phyloP scores from a whole-genome alignment of 2,329 filamentous ascomycete species.

The Trichoderma gracile region DNA sequence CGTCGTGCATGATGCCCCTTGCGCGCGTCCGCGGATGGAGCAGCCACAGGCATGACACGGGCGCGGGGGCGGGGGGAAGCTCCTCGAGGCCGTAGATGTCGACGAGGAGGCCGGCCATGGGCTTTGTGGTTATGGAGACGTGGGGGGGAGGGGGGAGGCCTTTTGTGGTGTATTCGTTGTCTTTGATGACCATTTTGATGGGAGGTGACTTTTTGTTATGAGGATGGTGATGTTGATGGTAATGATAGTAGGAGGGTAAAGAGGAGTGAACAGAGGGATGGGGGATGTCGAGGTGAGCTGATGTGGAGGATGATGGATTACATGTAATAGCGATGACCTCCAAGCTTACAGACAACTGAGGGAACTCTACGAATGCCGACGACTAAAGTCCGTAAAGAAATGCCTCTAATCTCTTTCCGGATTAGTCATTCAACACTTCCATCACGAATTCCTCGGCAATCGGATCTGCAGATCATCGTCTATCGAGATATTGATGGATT shows the following conservation, averaged over 20 bases:
- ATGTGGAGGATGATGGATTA: too few species aligned
- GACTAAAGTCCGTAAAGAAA: not conserved
- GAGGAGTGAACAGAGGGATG: not conserved
- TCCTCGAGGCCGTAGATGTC: slow-evolving; percentile 82
- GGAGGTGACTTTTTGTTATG: too few species aligned
- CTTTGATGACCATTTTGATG: not conserved
- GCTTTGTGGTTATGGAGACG: slow-evolving; percentile 65
- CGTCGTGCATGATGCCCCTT: slow-evolving; percentile 71
- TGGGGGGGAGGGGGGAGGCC: slow-evolving; percentile 44
- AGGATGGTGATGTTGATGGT: too few species aligned
- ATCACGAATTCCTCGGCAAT: not conserved
- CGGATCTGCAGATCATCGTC: not conserved
- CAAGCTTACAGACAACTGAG: not conserved
- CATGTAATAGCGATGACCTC: too few species aligned
- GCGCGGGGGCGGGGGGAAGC: slow-evolving; percentile 53
- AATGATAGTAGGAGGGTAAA: too few species aligned
- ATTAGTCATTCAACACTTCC: not conserved
- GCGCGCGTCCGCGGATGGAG: slow-evolving; percentile 75
- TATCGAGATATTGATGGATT: not conserved
- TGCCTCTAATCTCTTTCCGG: not conserved
- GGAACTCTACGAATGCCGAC: not conserved
- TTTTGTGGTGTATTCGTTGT: slow-evolving; percentile 35
- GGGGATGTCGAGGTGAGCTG: not conserved
- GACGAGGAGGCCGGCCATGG: slow-evolving; percentile 75
- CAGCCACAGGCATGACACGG: slow-evolving; percentile 83